Evolutionary conservation across 176 grass and related monocot species (phyloP).

Genomic region (Ampelocalamus luodianensis): DNA sequence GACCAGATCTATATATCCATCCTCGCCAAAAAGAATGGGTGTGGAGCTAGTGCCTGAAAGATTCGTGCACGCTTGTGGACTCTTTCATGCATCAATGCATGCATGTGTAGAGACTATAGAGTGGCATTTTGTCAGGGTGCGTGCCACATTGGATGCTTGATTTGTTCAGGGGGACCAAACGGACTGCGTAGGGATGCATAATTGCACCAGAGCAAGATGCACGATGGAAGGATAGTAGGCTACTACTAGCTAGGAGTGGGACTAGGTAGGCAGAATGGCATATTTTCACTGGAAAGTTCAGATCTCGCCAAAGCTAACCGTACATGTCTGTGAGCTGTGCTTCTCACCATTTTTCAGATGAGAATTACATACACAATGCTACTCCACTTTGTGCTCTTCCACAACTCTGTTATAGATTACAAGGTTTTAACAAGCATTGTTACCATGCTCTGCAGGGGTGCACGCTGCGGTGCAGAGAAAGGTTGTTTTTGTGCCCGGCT

Average conservation of each 20-base stretch:
- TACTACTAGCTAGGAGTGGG: not conserved
- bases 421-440: not conserved
- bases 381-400: not conserved
- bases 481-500: not conserved
- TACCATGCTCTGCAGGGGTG: not conserved
- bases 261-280: not conserved
- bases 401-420: not conserved
- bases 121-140: not conserved
- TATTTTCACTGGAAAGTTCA: conserved; percentile 2
- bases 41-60: conserved; percentile 2
- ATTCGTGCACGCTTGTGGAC: conserved; percentile 23
- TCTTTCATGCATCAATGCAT: not conserved
- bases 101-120: not conserved
- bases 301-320: not conserved
- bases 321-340: not conserved
- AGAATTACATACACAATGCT: not conserved
- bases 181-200: not conserved
- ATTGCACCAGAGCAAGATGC: not conserved
- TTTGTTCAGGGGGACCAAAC: not conserved
- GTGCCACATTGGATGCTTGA: conserved; percentile 13
- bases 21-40: not conserved
- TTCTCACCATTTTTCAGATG: not conserved
- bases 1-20: not conserved
- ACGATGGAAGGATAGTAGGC: not conserved
- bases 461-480: not conserved